phyloP scores from a whole-genome alignment of 371 early-diverging fungal species.

The Chytridiales sp. region DNA sequence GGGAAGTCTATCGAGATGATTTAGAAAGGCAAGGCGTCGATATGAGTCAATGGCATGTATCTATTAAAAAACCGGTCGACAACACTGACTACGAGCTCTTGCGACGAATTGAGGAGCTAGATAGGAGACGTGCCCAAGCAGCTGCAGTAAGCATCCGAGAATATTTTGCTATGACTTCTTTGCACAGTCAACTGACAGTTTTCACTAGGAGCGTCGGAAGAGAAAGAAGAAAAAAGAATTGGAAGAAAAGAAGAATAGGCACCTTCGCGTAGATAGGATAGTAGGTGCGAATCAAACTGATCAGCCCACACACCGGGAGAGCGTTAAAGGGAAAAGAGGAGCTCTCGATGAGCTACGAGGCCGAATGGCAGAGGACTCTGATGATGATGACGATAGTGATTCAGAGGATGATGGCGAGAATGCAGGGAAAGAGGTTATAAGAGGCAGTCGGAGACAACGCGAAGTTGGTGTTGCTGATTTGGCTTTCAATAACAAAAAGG shows the following conservation, averaged over 20 bases:
- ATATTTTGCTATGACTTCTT: no score
- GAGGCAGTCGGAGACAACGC: no score
- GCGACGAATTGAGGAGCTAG: conserved; percentile 13
- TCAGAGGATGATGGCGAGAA: conserved; percentile 1
- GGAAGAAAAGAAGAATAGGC: conserved; percentile 2
- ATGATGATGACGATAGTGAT: not conserved
- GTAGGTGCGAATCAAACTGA: no score
- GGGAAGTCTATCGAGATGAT: conserved; percentile 36
- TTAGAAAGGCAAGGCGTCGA: conserved; percentile 19
- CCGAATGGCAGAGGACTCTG: no score
- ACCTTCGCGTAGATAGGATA: no score
- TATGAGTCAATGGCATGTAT: conserved; percentile 36
- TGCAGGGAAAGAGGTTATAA: not conserved
- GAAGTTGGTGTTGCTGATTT: no score
- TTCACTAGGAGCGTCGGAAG: not conserved
- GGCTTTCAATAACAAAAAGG: no score
- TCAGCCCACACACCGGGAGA: no score
- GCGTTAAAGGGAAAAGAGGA: no score
- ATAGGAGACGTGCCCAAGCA: conserved; percentile 14
- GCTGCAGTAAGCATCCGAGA: conserved; percentile 13
- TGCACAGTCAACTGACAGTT: not conserved
- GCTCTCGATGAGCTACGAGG: no score
- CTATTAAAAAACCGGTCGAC: not conserved
- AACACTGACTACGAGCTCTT: not conserved
- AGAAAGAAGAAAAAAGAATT: not conserved